A percentile compares a stretch with the other conserved stretches of the same genome.
These are phyloP conservation scores for Plasmodium billcollinsi DNA, from an alignment of 169 alveolate genomes.

Conservation along the genomic window DNA sequence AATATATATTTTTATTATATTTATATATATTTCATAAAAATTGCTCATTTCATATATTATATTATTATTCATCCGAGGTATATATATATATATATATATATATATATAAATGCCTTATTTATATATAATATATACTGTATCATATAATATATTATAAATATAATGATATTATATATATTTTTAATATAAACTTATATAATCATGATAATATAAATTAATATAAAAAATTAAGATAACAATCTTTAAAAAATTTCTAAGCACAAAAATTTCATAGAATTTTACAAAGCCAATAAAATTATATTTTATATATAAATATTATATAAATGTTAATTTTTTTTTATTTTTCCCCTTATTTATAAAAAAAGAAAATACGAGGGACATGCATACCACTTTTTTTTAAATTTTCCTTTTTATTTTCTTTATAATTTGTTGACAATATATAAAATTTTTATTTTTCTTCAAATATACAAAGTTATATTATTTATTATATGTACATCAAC, in stretches of 20 bases:
- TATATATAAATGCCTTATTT: background rate
- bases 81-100: slow-evolving; percentile 2
- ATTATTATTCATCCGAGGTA: slow-evolving; percentile 5
- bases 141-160: too few relatives aligned
- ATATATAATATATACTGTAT: background rate
- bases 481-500: too few relatives aligned
- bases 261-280: slow-evolving; percentile 25
- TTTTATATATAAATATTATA: too few relatives aligned
- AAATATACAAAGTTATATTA: too few relatives aligned
- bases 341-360: slow-evolving; percentile 5
- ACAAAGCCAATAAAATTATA: slow-evolving; percentile 18
- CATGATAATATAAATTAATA: background rate
- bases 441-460: too few relatives aligned
- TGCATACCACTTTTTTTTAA: slow-evolving; percentile 2
- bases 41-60: too few relatives aligned
- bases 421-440: background rate
- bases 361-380: slow-evolving; percentile 10
- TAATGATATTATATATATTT: too few relatives aligned
- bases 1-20: too few relatives aligned
- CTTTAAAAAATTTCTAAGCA: background rate
- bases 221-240: slow-evolving; percentile 8
- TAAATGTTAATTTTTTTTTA: slow-evolving; percentile 1
- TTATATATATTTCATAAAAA: too few relatives aligned
- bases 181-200: too few relatives aligned
- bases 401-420: slow-evolving; percentile 4